These are phyloP conservation scores for Trichosporon sp. DNA, from an alignment of 1,284 basidiomycete genomes.

Conservation along the genomic window DNA sequence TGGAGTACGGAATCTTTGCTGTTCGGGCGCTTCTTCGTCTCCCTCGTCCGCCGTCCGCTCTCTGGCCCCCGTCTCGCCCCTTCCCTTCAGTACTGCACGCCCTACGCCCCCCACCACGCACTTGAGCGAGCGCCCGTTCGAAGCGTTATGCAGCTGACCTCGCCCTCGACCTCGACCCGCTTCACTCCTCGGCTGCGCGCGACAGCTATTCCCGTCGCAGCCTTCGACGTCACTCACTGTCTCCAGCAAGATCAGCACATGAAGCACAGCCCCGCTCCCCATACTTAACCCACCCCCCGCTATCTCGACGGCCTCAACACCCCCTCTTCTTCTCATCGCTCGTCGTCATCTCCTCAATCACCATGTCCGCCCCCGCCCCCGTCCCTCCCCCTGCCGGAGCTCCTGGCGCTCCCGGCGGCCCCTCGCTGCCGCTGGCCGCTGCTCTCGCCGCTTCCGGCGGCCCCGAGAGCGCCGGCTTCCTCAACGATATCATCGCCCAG, in stretches of 20 bases:
- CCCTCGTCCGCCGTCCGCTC: background rate
- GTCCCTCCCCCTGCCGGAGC: background rate
- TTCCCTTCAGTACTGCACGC: too few relatives aligned
- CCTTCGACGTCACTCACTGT: background rate
- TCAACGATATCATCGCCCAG: slow-evolving; percentile 16
- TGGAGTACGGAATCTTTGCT: background rate
- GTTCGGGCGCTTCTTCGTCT: background rate
- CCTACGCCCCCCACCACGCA: too few relatives aligned
- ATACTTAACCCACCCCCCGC: background rate
- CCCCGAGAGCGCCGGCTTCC: slow-evolving; percentile 14
- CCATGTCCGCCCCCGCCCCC: background rate
- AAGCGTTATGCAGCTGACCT: too few relatives aligned
- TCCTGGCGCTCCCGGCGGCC: background rate
- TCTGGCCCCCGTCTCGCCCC: too few relatives aligned
- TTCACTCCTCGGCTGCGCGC: too few relatives aligned
- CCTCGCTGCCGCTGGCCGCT: background rate
- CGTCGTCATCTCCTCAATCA: background rate
- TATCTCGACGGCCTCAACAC: background rate
- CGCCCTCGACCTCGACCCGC: too few relatives aligned
- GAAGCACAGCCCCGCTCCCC: background rate
- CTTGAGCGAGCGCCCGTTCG: too few relatives aligned
- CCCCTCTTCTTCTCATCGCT: background rate
- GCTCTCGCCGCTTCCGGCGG: slow-evolving; percentile 15
- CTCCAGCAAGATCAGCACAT: too few relatives aligned
- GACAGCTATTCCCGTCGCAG: too few relatives aligned